A percentile compares a stretch with the other conserved stretches of the same genome.
phyloP scores from a whole-genome alignment of 768 basidiomycete species.

The Suillus alpinus region DNA sequence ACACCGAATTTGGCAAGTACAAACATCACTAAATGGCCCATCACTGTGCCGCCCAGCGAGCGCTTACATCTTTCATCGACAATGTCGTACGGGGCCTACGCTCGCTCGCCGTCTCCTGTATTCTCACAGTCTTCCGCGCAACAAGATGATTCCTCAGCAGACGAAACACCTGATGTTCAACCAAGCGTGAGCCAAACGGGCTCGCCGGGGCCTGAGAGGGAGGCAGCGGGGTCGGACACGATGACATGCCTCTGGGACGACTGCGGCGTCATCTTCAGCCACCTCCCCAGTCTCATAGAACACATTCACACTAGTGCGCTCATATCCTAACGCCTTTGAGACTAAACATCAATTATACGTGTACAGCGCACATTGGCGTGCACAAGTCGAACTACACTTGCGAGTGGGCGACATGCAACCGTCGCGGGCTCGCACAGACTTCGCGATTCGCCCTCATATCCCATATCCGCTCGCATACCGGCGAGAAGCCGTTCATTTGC shows the following conservation, averaged over 20 bases:
- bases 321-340: not conserved
- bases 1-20: not conserved
- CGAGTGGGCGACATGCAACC: constrained; percentile 81
- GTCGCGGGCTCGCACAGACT: constrained; percentile 80
- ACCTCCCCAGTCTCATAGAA: constrained; percentile 71
- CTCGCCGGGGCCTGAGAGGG: constrained; percentile 21
- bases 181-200: constrained; percentile 10
- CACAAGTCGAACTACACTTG: constrained; percentile 86
- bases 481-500: constrained; percentile 91
- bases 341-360: not conserved
- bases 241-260: constrained; percentile 84
- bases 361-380: constrained; percentile 73
- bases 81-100: constrained; percentile 30
- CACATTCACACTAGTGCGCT: constrained; percentile 79
- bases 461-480: constrained; percentile 89
- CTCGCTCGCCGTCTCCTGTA: constrained; percentile 39
- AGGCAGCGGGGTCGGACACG: constrained; percentile 42
- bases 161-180: constrained; percentile 18
- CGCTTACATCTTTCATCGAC: constrained; percentile 5
- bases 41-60: not conserved
- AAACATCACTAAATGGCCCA: not conserved
- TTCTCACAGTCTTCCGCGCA: constrained; percentile 34
- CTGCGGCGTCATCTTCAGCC: constrained; percentile 70
- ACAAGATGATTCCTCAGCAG: constrained; percentile 26
- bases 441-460: constrained; percentile 89